These are phyloP conservation scores for Pseudogymnoascus sp. DNA, from an alignment of 2,329 filamentous ascomycete species.

Conservation along the genomic window DNA sequence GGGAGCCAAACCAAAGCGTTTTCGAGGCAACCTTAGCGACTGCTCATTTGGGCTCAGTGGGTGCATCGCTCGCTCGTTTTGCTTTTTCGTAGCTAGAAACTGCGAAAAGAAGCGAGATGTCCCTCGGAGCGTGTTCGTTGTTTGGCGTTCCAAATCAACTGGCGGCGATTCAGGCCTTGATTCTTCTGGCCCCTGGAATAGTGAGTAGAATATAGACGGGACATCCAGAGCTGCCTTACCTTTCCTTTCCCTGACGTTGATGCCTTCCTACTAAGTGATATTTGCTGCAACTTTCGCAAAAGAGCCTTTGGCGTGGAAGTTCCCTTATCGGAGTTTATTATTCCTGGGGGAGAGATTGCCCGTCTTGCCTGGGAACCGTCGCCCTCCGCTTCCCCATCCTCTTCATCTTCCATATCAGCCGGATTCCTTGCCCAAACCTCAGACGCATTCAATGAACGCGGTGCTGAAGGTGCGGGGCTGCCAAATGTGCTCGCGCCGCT, in stretches of 20 bases:
- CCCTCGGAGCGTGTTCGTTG: not conserved
- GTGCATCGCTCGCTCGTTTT: not conserved
- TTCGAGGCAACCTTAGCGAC: constrained; percentile 14
- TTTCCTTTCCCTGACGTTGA: not conserved
- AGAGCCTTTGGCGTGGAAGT: not conserved
- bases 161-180: not conserved
- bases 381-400: not conserved
- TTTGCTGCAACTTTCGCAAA: not conserved
- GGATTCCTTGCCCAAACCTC: not conserved
- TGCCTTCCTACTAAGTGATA: not conserved
- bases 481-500: not conserved
- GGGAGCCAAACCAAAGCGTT: constrained; percentile 25
- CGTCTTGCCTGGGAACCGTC: not conserved
- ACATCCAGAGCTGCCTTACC: not conserved
- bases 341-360: not conserved
- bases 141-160: not conserved
- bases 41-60: constrained; percentile 10
- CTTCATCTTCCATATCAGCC: not conserved
- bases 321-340: not conserved
- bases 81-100: not conserved
- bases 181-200: not conserved
- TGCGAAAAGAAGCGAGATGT: constrained; percentile 1
- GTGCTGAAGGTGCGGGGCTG: not conserved
- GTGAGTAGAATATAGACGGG: not conserved
- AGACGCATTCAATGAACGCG: not conserved